Base-by-base conservation (phyloP, 805 yeast genomes). In the Saturnispora diversa region DNA sequence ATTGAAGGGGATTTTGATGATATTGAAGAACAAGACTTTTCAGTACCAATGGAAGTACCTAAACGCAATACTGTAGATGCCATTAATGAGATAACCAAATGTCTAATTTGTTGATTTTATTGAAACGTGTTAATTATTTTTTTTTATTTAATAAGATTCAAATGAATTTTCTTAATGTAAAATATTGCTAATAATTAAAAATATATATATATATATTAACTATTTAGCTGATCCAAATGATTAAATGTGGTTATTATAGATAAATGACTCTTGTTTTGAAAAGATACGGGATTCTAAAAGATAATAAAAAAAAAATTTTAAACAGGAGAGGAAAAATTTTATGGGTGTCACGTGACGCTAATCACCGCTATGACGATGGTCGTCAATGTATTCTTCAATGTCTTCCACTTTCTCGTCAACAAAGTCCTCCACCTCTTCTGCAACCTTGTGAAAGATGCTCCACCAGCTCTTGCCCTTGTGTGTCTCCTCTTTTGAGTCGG, bases 1-100 rank as follows among this genome's bases (percentile, higher is more conserved):
- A 29, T 20, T 1, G 39, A 36, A 20, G 32, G 22, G 47, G 45
- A 24, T 39, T 39, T 33, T 25, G 26, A 29, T 6, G 31, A 20
- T 11, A 15, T 26, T 6, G 31, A 20, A 5, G 28, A 33, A 33
- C 23, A 21, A 15, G 36, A 33, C 16, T 33, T 20, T 16, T 23
- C 26, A 10, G 24, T 13, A 13, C 13, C 32, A 13, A 30, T 9
- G 6, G 32, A 30, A 9, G 32, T 7, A 5, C 29, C 16, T 19
- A 23, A 13, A 2, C 23, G 36, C 8, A 24, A 7, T 4, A 24
- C 19, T 12, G 37, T 24, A 10, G 19, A 12, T 19, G 21, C 28
- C 37, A 34, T 34, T n/a, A n/a, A n/a, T n/a, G n/a, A n/a, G n/a
- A n/a, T n/a, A n/a, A n/a, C n/a, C n/a, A n/a, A n/a, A n/a, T n/a